Conservation (phyloP, 2,329 filamentous ascomycete genomes). For the Alternaria consortialis region DNA sequence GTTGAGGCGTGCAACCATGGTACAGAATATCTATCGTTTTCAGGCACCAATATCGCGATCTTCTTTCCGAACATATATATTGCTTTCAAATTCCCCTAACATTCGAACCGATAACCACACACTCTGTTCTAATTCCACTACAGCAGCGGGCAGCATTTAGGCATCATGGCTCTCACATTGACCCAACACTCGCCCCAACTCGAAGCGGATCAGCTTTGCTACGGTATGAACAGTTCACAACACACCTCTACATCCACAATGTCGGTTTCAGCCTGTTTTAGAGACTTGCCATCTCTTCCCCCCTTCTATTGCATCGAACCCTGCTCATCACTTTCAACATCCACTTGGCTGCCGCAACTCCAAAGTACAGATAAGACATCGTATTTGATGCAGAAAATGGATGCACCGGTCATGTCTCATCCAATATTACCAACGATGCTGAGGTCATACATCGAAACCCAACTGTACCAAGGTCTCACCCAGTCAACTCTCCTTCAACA, state of each 20-base stretch:
- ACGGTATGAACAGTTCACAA: not conserved
- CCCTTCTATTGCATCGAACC: not conserved
- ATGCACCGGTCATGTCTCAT: not conserved
- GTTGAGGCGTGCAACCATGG: not conserved
- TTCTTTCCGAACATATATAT: not conserved
- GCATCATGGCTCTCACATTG: not conserved
- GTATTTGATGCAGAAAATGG: not conserved
- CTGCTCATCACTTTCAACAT: not conserved
- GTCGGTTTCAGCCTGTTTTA: not conserved
- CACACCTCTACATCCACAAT: not conserved
- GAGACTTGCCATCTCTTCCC: not conserved
- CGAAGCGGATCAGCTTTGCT: not conserved
- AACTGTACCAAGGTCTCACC: not conserved
- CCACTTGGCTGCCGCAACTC: not conserved
- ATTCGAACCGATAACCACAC: not conserved
- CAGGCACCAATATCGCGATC: not conserved
- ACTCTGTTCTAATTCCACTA: not conserved
- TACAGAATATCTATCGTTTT: not conserved
- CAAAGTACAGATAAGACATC: not conserved
- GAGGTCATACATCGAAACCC: not conserved
- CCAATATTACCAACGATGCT: not conserved
- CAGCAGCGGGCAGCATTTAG: not conserved
- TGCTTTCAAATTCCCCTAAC: not conserved
- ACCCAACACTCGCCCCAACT: not conserved
- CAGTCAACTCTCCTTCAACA: constrained; percentile 9